Evolutionary conservation across 257 asterid genomes (phyloP), one percentile per base, ranked within the genome.

Genomic region (Capsicum baccatum): DNA sequence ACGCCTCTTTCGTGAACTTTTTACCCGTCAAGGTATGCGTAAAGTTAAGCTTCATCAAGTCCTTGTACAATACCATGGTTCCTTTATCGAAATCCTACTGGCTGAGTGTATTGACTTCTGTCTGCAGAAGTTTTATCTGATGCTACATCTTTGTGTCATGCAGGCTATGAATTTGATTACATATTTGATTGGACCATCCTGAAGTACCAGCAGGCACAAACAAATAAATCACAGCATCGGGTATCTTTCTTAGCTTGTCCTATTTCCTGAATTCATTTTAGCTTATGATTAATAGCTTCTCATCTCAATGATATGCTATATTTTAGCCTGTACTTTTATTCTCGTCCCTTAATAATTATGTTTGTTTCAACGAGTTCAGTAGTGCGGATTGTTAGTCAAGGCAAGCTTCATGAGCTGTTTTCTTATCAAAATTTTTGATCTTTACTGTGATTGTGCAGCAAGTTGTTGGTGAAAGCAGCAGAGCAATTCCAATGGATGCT

Each of bases 121-220:
- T 39, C 54, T 12, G 79, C 58, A 19, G 10, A 50, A 83, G 55
- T 56, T 83, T 83, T 33, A 84, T 21, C 79, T 84, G 79, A 19
- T 55, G 48, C 44, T 74, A 26, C 60, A 33, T 78, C 62, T 88
- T 76, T 90, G 83, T 86, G 59, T 83, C 82, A 85, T 86, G 89
- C 92, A 97, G 99, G 98, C 66, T 93, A 60, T 89, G 98, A 95
- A 87, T 92, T 92, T 85, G 98, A 97, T 88, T 95, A 95, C 91
- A 68, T 95, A 80, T 97, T 97, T 86, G 99, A 96, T 88, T 96
- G 98, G 99, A 96, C 99, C 52, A 94, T 96, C 91, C 91, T 94
- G 83, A 97, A 97, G 89, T 95, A 97, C 86, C 98, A 95, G 89
- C 99, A 97, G 90, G 93, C 97, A 78, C 98, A 94, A 89, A 85